phyloP scores from a whole-genome alignment of 1,284 basidiomycete genomes.

The Acaromyces ingoldii region DNA sequence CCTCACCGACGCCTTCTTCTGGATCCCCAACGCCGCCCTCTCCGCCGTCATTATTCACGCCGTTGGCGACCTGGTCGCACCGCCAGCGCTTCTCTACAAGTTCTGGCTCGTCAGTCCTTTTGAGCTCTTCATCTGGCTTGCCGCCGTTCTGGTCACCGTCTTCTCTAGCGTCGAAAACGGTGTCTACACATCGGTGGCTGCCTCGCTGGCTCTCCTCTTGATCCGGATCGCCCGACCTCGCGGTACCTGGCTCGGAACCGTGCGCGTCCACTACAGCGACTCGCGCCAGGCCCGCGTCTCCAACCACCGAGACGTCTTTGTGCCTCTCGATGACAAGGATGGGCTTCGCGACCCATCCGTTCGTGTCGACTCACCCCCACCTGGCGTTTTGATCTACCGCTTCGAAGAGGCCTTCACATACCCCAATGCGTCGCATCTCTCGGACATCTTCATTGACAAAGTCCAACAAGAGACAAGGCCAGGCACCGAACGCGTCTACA shows the following conservation, averaged over 20 bases:
- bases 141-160: constrained; percentile 76
- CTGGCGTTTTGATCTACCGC: constrained; percentile 86
- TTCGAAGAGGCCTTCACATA: constrained; percentile 91
- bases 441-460: constrained; percentile 71
- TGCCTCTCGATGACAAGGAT: constrained; percentile 63
- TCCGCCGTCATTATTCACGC: constrained; percentile 89
- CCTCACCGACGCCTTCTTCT: constrained; percentile 55
- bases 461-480: constrained; percentile 73
- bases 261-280: constrained; percentile 53
- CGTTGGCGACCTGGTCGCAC: constrained; percentile 83
- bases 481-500: constrained; percentile 58
- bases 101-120: constrained; percentile 93
- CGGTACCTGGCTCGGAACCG: constrained; percentile 83
- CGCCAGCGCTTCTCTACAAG: constrained; percentile 76
- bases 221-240: constrained; percentile 86
- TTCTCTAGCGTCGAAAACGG: constrained; percentile 72
- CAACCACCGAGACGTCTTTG: constrained; percentile 63
- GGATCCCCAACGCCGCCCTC: constrained; percentile 61
- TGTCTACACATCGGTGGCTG: constrained; percentile 81
- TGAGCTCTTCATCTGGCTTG: constrained; percentile 85
- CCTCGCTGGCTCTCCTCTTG: constrained; percentile 77
- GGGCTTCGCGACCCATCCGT: constrained; percentile 67
- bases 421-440: constrained; percentile 79
- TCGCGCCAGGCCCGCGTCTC: constrained; percentile 46
- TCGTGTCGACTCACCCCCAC: constrained; percentile 70